Base-by-base conservation (phyloP, 768 basidiomycete genomes). In the Termitomyces sp. region DNA sequence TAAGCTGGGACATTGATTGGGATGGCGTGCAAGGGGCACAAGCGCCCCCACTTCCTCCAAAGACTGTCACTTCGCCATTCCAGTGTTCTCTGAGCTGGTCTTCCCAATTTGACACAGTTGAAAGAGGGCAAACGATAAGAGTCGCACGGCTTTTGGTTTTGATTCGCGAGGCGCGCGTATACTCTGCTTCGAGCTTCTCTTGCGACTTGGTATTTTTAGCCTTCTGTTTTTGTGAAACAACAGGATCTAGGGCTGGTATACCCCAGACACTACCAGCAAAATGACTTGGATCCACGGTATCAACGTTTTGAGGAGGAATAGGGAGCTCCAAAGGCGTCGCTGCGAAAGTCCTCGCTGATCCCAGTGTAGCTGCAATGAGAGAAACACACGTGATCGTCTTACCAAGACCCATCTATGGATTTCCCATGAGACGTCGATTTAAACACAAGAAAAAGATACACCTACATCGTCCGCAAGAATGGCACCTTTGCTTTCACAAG, bases 31-130 rank as follows among this genome's bases (percentile, higher is more conserved):
- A 64, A 13, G 71, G 69, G 18, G 72, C 63, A 56, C 71, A 76
- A 37, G 62, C 59, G 12, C 77, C 78, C 41, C 88, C 87, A 41
- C 78, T 81, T 13, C 94, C 94, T 20, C 95, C 94, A 55, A 89
- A 79, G 44, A 97, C 88, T 24, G 79, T 78, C 3, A 97, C 94
- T 56, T 88, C 84, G 8, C 95, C 95, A 62, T 83, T 84, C 95
- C 95, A 98, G 70, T 99, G 97, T 69, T 99, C 97, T 58, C 89
- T 85, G 68, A 99, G 93, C 72, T 99, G 97, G 58, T 96, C 93
- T 75, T 99, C 97, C 97, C 97, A 99, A 68, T 98, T 98, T 50
- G 92, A 86, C 2, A 99, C 94, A 6, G 97, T 99, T 12, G 93
- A 95, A 39, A 99, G 79, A 7, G 97, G 97, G 67, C 97, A 98